Base-by-base conservation (phyloP, 2,329 filamentous ascomycete species). In the Pseudopithomyces maydicus region DNA sequence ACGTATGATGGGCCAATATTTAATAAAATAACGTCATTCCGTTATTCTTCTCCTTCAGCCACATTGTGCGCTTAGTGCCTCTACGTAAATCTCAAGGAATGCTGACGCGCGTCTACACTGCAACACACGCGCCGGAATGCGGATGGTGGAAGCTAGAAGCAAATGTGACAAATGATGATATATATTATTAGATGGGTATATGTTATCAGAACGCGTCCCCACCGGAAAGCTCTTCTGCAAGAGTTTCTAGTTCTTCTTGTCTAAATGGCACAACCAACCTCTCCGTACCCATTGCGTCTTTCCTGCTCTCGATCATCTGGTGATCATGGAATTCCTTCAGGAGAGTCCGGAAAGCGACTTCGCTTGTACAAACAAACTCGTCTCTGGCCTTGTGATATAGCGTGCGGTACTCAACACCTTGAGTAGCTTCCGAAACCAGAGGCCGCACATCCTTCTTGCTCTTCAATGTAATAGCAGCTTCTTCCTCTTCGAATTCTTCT, bases 301-400 rank as follows among this genome's bases (percentile, higher is more conserved):
- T 94, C 60, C 88, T 86, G 59, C 90, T 96, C 54, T 91, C 91
- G 61, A 99, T 90, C 87, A 99, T 98, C 71, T 97, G 92, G 79
- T 99, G 95, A 70, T 99, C 95, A 73, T 97, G 92, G 75, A 99
- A 95, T 84, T 99, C 95, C 78, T 98, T 98, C 61, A 99, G 78
- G 72, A 99, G 75, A 23, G 93, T 97, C 58, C 95, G 85, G 79
- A 98, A 98, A 60, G 91, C 92, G 85, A 98, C 92, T 79, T 98
- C 95, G 58, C 90, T 97, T 66, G 91, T 95, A 74, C 94, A 97
- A 48, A 99, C 95, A 75, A 99, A 98, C 71, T 97, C 92, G 77
- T 97, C 93, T 5, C 94, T 90, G 2, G 95, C 93, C 79, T 97
- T 97, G 73, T 96, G 92, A 72, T 98, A 99, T 62, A 99, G 77